These are phyloP conservation scores for Aspergillus sp. DNA, from an alignment of 2,329 filamentous ascomycete genomes.

Conservation along the genomic window DNA sequence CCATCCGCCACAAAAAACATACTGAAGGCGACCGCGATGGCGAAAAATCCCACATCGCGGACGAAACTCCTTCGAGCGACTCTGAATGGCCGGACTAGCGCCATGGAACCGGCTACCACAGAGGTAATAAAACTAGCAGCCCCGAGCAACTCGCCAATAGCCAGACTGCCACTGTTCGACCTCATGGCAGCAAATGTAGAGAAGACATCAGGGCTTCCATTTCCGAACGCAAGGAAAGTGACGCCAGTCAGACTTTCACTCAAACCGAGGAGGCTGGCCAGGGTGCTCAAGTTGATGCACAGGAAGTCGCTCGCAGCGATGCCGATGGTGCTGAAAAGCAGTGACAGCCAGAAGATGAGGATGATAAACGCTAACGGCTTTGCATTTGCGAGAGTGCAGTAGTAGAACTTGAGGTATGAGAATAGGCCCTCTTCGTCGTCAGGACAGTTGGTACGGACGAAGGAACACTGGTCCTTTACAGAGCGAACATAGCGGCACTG, in stretches of 20 bases:
- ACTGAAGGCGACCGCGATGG: conserved; percentile 74
- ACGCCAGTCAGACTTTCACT: conserved; percentile 95
- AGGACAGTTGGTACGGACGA: conserved; percentile 69
- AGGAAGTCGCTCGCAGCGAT: conserved; percentile 98
- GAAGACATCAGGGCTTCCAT: conserved; percentile 96
- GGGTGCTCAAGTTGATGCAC: conserved; percentile 90
- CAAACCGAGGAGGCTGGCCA: conserved; percentile 78
- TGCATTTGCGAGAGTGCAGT: conserved; percentile 61
- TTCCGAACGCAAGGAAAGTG: conserved; percentile 92
- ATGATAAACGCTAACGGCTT: conserved; percentile 71
- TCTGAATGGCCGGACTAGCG: conserved; percentile 85
- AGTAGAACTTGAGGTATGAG: conserved; percentile 83
- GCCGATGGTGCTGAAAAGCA: conserved; percentile 93
- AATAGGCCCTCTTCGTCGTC: conserved; percentile 86
- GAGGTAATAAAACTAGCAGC: conserved; percentile 94
- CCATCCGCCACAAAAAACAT: conserved; percentile 83
- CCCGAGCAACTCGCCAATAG: conserved; percentile 87
- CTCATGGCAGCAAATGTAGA: conserved; percentile 97
- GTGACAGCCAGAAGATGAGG: conserved; percentile 70
- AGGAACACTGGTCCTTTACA: conserved; percentile 73
- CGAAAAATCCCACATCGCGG: conserved; percentile 86
- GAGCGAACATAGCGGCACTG: conserved; percentile 73
- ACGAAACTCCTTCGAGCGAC: conserved; percentile 85
- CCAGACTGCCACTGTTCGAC: conserved; percentile 93
- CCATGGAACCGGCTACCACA: conserved; percentile 95